Evolutionary conservation across 306 rosid species (phyloP).

Genomic region (Carpinus fangiana): DNA sequence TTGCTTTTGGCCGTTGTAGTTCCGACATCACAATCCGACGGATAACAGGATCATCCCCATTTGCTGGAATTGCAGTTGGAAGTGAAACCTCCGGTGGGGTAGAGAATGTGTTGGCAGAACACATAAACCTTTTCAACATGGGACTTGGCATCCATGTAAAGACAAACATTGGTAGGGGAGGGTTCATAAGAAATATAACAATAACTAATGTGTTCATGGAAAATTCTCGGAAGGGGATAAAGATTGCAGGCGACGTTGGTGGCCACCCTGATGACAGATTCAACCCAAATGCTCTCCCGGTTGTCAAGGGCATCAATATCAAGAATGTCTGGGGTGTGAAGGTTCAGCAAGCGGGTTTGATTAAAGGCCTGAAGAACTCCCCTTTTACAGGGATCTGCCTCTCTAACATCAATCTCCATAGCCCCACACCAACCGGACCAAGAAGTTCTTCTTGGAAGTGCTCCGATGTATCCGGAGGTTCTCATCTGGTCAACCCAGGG

Average conservation of each 20-base stretch:
- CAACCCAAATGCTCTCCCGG: slow-evolving; percentile 73
- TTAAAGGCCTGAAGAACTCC: slow-evolving; percentile 58
- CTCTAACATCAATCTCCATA: slow-evolving; percentile 61
- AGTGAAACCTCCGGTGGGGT: slow-evolving; percentile 99
- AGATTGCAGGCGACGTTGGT: slow-evolving; percentile 78
- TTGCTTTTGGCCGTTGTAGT: slow-evolving; percentile 72
- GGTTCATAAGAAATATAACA: slow-evolving; percentile 64
- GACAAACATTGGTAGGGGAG: slow-evolving; percentile 85
- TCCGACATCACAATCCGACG: slow-evolving; percentile 73
- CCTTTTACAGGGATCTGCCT: slow-evolving; percentile 83
- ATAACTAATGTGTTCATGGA: slow-evolving; percentile 61
- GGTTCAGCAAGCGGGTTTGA: slow-evolving; percentile 75
- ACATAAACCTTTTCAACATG: slow-evolving; percentile 69
- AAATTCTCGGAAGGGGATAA: slow-evolving; percentile 64
- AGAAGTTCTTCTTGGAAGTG: slow-evolving; percentile 71
- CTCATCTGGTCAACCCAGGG: slow-evolving; percentile 67
- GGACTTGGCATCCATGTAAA: slow-evolving; percentile 88
- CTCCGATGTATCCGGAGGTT: slow-evolving; percentile 65
- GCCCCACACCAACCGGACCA: slow-evolving; percentile 26
- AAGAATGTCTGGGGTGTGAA: slow-evolving; percentile 73
- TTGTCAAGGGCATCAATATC: slow-evolving; percentile 62
- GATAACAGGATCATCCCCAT: slow-evolving; percentile 74
- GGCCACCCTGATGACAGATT: slow-evolving; percentile 73
- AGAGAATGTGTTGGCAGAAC: slow-evolving; percentile 72
- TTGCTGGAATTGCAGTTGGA: slow-evolving; percentile 79